phyloP scores from a whole-genome alignment of 2,329 filamentous ascomycete genomes.

The Neofusicoccum parvum region DNA sequence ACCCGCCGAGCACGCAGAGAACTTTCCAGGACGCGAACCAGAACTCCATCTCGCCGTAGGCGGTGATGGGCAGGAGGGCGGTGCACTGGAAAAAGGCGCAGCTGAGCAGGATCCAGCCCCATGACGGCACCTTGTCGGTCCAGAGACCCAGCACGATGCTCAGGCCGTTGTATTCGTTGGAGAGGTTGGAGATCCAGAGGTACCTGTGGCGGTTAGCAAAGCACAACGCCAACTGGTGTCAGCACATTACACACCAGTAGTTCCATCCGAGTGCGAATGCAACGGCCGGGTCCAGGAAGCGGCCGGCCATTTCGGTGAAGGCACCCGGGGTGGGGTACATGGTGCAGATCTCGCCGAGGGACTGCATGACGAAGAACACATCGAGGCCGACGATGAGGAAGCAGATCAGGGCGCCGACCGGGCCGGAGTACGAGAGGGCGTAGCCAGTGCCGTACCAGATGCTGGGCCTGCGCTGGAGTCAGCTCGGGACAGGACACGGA shows the following conservation, averaged over 20 bases:
- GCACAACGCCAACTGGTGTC: too few relatives aligned
- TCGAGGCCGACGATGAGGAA: constrained; percentile 20
- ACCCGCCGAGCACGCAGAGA: constrained; percentile 43
- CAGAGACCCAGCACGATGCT: constrained; percentile 59
- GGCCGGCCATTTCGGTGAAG: constrained; percentile 57
- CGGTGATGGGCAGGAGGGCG: constrained; percentile 22
- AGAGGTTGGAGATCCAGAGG: constrained; percentile 65
- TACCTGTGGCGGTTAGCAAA: constrained; percentile 31
- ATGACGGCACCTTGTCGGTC: constrained; percentile 52
- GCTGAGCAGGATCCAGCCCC: constrained; percentile 62
- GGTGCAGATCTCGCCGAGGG: constrained; percentile 73
- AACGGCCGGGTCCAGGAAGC: constrained; percentile 75
- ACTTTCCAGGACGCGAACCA: constrained; percentile 39
- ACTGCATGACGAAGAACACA: constrained; percentile 53
- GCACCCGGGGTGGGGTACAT: constrained; percentile 71
- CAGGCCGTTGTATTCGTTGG: constrained; percentile 35
- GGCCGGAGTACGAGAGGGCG: background rate
- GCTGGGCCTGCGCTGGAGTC: constrained; percentile 1
- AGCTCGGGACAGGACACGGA: too few relatives aligned
- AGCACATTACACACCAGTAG: constrained; percentile 38
- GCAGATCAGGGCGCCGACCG: background rate
- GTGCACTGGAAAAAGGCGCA: constrained; percentile 38
- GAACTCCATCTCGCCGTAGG: constrained; percentile 49
- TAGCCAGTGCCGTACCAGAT: constrained; percentile 18
- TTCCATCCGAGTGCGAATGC: constrained; percentile 74